Evolutionary conservation across 306 rosid genomes (phyloP), one percentile per base, ranked within the genome.

Genomic region (Vigna angularis): DNA sequence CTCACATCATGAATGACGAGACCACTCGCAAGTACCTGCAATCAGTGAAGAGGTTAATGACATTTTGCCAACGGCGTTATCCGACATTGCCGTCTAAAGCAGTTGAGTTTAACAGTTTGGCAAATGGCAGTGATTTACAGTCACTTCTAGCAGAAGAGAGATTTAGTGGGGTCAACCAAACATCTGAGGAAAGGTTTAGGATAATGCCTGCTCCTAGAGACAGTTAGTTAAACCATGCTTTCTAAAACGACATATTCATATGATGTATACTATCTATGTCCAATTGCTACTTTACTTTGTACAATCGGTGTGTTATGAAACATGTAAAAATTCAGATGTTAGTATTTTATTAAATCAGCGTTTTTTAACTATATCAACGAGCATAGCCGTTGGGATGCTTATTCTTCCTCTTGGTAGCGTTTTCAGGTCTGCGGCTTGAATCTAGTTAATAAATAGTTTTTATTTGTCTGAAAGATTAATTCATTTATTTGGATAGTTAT

Each of bases 21-120:
- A 95, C 99, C 9, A 95, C 99, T 48, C 92, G 99, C 15, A 95
- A 95, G 50, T 93, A 95, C 87, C 72, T 95, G 82, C 99, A 95
- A 78, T 95, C 99, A 1, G 84, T 95, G 28, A 93, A 95, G 90
- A 88, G 99, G 56, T 66, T 95, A 68, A 95, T 95, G 98, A 95
- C 99, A 26, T 95, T 95, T 52, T 91, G 97, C 86, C 99, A 95
- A 80, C 87, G 99, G 5, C 97, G 98, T 52, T 95, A 95, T 83
- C 99, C 99, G 0, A 77, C 99, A 12, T 34, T 95, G 89, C 99
- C 99, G 30, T 95, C 99, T 48, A 95, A 95, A 85, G 99, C 99
- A n/a, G 99, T 95, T 5, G 99, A 95, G 83, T 95, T 95, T 73
- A 95, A 95, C 83, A 95, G 99, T 88, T 84, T 95, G 89, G 99